phyloP scores from a whole-genome alignment of 441 rosid species.

The Metrosideros polymorpha region DNA sequence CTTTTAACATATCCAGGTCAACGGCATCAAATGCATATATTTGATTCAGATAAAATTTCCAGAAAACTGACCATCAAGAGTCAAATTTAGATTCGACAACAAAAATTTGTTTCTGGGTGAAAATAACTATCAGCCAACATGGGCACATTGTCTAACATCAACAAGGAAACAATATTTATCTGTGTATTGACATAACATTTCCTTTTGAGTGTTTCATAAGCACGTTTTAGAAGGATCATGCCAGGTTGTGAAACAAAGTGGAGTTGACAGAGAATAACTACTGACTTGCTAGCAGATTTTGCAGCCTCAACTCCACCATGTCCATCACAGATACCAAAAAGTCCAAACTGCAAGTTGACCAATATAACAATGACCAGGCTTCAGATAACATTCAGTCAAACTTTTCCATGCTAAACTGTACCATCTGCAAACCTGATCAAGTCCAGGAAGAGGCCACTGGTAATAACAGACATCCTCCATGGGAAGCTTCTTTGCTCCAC shows the following conservation, averaged over 20 bases:
- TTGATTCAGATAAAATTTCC: not conserved
- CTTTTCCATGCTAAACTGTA: not conserved
- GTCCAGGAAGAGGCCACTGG: conserved; percentile 91
- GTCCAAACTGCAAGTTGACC: conserved; percentile 65
- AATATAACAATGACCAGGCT: conserved; percentile 1
- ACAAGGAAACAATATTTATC: not conserved
- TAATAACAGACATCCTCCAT: conserved; percentile 95
- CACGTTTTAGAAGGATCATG: not conserved
- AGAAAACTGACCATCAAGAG: not conserved
- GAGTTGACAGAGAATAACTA: conserved; percentile 26
- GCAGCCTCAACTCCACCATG: conserved; percentile 94
- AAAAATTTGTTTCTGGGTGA: not conserved
- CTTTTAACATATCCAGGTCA: not conserved
- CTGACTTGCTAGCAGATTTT: conserved; percentile 75
- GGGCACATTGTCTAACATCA: not conserved
- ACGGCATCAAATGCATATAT: not conserved
- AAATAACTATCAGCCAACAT: not conserved
- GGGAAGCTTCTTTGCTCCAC: conserved; percentile 84
- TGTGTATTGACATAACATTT: not conserved
- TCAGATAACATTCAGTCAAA: not conserved
- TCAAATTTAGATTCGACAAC: not conserved
- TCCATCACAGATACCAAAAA: conserved; percentile 95
- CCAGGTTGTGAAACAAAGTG: not conserved
- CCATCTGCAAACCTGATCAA: conserved; percentile 48
- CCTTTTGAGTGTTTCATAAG: not conserved